These are phyloP conservation scores for Candolleomyces aberdarensis DNA, from an alignment of 768 basidiomycete species.

Conservation along the genomic window DNA sequence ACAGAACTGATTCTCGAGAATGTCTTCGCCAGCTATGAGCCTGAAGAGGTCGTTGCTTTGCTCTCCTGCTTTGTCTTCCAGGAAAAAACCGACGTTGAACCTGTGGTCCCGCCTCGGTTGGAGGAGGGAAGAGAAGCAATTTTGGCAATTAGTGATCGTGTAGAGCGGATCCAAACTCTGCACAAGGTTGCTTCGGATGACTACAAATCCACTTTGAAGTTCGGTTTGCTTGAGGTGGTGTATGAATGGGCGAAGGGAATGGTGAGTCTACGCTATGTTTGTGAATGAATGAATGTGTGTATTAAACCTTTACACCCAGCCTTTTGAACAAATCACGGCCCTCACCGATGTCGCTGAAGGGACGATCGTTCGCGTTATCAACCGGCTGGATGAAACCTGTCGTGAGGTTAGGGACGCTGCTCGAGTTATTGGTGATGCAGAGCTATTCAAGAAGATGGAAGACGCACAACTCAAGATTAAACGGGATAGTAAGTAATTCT, in stretches of 20 bases:
- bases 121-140: conserved; percentile 80
- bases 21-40: conserved; percentile 83
- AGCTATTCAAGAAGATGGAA: conserved; percentile 97
- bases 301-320: conserved; percentile 42
- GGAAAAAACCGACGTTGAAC: conserved; percentile 93
- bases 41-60: conserved; percentile 94
- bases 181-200: conserved; percentile 79
- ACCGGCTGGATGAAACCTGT: conserved; percentile 94
- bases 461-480: conserved; percentile 92
- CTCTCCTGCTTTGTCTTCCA: conserved; percentile 98
- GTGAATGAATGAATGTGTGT: not conserved
- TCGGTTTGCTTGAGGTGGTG: conserved; percentile 92
- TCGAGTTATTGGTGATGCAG: conserved; percentile 93
- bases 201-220: conserved; percentile 78
- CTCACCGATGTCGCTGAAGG: conserved; percentile 96
- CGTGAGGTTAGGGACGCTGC: conserved; percentile 96
- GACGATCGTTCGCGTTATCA: conserved; percentile 95
- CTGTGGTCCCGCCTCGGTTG: conserved; percentile 74
- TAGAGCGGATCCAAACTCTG: conserved; percentile 75
- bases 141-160: conserved; percentile 69
- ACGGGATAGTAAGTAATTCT: conserved; percentile 77
- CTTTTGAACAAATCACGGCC: conserved; percentile 90
- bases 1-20: conserved; percentile 98
- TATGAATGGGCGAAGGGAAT: conserved; percentile 99
- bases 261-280: conserved; percentile 46